Percentiles rank a stretch among this genome's conserved stretches.
These are phyloP conservation scores for Strombidium stylifer DNA, from an alignment of 73 alveolate species.

Conservation along the genomic window DNA sequence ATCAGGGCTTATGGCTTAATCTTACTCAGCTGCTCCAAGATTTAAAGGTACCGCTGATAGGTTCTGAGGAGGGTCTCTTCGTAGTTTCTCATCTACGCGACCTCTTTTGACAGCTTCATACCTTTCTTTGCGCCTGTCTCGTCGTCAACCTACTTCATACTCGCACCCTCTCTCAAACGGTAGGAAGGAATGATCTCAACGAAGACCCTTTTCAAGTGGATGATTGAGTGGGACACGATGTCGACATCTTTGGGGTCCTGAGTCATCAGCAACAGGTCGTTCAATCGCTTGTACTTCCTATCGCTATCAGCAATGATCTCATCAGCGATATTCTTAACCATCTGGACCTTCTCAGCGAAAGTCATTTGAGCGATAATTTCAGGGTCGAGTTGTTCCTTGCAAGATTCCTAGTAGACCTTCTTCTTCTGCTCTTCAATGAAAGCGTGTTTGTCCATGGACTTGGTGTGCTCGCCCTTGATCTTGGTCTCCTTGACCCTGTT, in stretches of 20 bases:
- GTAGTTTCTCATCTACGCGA: constrained; percentile 17
- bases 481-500: constrained; percentile 31
- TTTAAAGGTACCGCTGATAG: constrained; percentile 36
- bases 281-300: constrained; percentile 22
- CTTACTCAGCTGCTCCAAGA: constrained; percentile 33
- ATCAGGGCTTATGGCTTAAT: constrained; percentile 2
- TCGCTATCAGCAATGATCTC: constrained; percentile 22
- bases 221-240: constrained; percentile 16
- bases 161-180: constrained; percentile 21
- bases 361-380: constrained; percentile 11
- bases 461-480: not conserved
- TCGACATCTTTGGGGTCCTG: constrained; percentile 37
- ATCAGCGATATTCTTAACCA: not conserved
- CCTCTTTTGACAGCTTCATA: constrained; percentile 33
- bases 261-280: constrained; percentile 28
- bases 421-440: not conserved
- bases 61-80: constrained; percentile 34
- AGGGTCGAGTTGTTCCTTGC: constrained; percentile 8
- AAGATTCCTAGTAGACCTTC: not conserved
- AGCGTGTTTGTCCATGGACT: not conserved
- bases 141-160: constrained; percentile 3
- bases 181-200: constrained; percentile 39
- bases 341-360: constrained; percentile 15
- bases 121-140: constrained; percentile 4
- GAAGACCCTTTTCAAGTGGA: constrained; percentile 20